Percentiles rank a stretch among this genome's conserved stretches.
Evolutionary conservation across 1,139 yeast species (phyloP).

Genomic region (Starmera stellimalicola): DNA sequence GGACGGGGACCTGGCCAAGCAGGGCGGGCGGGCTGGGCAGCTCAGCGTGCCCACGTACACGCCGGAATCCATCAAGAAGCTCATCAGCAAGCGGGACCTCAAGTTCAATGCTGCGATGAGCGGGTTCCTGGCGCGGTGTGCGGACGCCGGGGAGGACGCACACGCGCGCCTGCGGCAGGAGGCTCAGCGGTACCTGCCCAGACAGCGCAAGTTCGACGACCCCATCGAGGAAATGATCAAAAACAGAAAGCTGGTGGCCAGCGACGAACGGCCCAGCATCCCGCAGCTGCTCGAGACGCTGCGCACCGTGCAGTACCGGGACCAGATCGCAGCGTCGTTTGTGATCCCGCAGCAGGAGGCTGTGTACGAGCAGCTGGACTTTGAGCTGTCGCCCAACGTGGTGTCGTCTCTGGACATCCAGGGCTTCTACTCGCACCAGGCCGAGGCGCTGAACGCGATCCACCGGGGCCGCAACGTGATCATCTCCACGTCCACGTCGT

Average conservation of each 20-base stretch:
- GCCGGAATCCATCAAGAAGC: constrained; percentile 41
- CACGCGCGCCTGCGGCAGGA: constrained; percentile 25
- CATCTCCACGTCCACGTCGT: constrained; percentile 86
- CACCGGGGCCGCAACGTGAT: constrained; percentile 55
- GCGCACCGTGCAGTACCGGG: constrained; percentile 41
- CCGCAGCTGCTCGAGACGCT: constrained; percentile 38
- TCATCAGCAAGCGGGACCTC: constrained; percentile 49
- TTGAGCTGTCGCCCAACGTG: constrained; percentile 36
- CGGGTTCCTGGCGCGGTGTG: constrained; percentile 28
- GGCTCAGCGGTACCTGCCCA: constrained; percentile 38
- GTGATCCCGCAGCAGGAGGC: constrained; percentile 37
- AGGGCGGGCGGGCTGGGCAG: constrained; percentile 28
- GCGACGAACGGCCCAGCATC: constrained; percentile 27
- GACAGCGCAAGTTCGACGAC: constrained; percentile 33
- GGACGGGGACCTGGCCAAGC: constrained; percentile 49
- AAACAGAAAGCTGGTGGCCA: constrained; percentile 18
- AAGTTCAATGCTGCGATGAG: constrained; percentile 40
- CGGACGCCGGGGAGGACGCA: constrained; percentile 27
- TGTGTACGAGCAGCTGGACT: constrained; percentile 30
- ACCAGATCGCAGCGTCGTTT: constrained; percentile 46
- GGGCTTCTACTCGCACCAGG: constrained; percentile 71
- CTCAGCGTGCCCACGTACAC: constrained; percentile 35
- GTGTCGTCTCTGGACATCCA: constrained; percentile 37
- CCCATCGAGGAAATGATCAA: constrained; percentile 41
- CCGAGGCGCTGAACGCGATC: constrained; percentile 58